Percentiles rank a stretch among this genome's conserved stretches.
Evolutionary conservation across 1,139 yeast species (phyloP).

Genomic region (Suhomyces guaymorum): DNA sequence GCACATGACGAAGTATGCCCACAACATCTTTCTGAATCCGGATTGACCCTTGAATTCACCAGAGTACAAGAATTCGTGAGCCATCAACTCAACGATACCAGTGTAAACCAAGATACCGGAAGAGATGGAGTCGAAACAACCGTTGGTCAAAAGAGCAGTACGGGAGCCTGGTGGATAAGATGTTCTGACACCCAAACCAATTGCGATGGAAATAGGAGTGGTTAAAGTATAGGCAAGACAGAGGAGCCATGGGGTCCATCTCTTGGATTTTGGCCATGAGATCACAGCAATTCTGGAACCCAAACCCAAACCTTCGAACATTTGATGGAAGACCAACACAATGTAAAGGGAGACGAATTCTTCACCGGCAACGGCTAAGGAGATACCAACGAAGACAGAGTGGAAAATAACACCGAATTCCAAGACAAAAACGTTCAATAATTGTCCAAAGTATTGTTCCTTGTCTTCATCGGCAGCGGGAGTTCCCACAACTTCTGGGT

Average conservation of each 20-base stretch:
- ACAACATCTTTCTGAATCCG: slow-evolving; percentile 43
- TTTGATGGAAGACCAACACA: slow-evolving; percentile 86
- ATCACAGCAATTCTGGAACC: slow-evolving; percentile 83
- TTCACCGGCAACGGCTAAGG: slow-evolving; percentile 68
- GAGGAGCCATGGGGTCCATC: slow-evolving; percentile 58
- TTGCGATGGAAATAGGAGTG: slow-evolving; percentile 82
- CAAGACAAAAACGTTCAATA: slow-evolving; percentile 52
- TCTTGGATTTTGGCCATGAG: slow-evolving; percentile 56
- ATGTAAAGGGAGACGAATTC: slow-evolving; percentile 76
- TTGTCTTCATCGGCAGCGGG: slow-evolving; percentile 36
- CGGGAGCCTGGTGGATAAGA: slow-evolving; percentile 63
- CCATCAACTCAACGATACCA: slow-evolving; percentile 84
- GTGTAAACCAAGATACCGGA: slow-evolving; percentile 85
- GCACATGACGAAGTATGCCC: slow-evolving; percentile 49
- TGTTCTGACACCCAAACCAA: slow-evolving; percentile 80
- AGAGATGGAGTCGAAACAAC: slow-evolving; percentile 79
- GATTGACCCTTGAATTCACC: slow-evolving; percentile 56
- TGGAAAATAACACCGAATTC: slow-evolving; percentile 84
- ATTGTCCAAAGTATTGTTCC: slow-evolving; percentile 48
- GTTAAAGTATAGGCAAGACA: slow-evolving; percentile 65
- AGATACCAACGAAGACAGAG: slow-evolving; percentile 75
- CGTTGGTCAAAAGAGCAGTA: slow-evolving; percentile 68
- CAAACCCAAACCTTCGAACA: slow-evolving; percentile 90
- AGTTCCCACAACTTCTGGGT: slow-evolving; percentile 48
- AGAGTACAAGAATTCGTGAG: slow-evolving; percentile 79